Conservation (phyloP, 352 stramenopile genomes). For the Globisporangium acanthophoron region DNA sequence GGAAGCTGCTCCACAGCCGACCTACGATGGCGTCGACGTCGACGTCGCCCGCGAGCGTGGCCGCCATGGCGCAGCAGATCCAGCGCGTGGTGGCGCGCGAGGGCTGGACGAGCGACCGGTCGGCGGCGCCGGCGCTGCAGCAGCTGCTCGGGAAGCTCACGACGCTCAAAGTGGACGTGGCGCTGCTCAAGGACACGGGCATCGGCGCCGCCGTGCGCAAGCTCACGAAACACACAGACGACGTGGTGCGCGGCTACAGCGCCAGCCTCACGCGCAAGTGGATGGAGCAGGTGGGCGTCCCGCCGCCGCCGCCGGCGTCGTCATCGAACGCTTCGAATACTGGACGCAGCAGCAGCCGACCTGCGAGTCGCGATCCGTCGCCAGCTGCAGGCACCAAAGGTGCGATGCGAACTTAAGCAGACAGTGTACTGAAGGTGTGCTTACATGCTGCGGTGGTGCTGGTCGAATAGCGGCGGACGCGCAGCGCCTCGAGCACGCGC, state of each 20-base stretch:
- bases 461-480: slow-evolving; percentile 14
- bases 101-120: slow-evolving; percentile 57
- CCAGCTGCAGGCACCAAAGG: slow-evolving; percentile 5
- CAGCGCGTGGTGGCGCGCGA: slow-evolving; percentile 51
- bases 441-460: background rate
- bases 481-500: slow-evolving; percentile 57
- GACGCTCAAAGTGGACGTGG: slow-evolving; percentile 70
- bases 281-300: slow-evolving; percentile 67
- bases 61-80: slow-evolving; percentile 68
- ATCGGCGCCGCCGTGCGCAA: slow-evolving; percentile 83
- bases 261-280: slow-evolving; percentile 79
- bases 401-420: background rate
- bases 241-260: slow-evolving; percentile 77
- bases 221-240: slow-evolving; percentile 81
- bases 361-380: slow-evolving; percentile 1
- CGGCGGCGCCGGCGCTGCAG: slow-evolving; percentile 58
- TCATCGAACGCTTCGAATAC: slow-evolving; percentile 4
- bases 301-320: slow-evolving; percentile 2
- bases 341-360: slow-evolving; percentile 1
- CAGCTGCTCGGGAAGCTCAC: slow-evolving; percentile 66
- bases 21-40: background rate
- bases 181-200: slow-evolving; percentile 66
- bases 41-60: slow-evolving; percentile 17
- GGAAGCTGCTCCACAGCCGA: background rate
- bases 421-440: no score